Evolutionary conservation across 208 protist genomes (phyloP), one percentile per base, ranked within the genome.

Genomic region (Leishmania turanica): DNA sequence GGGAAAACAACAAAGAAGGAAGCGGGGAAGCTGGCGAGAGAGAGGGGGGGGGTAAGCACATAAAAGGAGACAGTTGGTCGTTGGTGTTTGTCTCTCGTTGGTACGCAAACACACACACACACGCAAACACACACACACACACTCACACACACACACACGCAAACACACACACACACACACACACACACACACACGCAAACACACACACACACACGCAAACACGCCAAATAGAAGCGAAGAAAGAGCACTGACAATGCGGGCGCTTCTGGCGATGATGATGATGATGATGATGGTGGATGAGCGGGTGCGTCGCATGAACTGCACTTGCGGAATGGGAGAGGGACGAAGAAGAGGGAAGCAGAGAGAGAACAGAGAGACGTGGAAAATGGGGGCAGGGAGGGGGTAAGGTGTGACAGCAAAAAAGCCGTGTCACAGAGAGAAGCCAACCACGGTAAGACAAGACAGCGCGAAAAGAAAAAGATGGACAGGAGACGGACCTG

Each of bases 301-400:
- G 27, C 53, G 47, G 51, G 37, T 71, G 34, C 21, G n/a, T 65
- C 64, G 69, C 74, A 70, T 15, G 8, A 45, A 34, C 27, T 49
- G 70, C 24, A 58, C 64, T 58, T 60, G 64, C 49, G 56, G 73
- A 65, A 60, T 60, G 56, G 79, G 62, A 83, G 60, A 83, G 34
- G 66, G n/a, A 78, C 76, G 75, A 79, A 3, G 15, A 53, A 82
- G 21, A 40, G 47, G 66, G 64, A 31, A 17, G 40, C n/a, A 37
- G 66, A 21, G 66, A 3, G 1, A 69, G 15, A n/a, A 73, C 17
- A 51, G 19, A 31, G 21, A 40, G 53, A 42, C 27, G 24, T 40
- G 37, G 54, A 73, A 73, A 34, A 53, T n/a, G 70, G 42, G 42
- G 1, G 8, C 15, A 45, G 34, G 2, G 47, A 40, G 47, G 34